Conservation (phyloP, 2,329 filamentous ascomycete species). For the Penicillium sp. region DNA sequence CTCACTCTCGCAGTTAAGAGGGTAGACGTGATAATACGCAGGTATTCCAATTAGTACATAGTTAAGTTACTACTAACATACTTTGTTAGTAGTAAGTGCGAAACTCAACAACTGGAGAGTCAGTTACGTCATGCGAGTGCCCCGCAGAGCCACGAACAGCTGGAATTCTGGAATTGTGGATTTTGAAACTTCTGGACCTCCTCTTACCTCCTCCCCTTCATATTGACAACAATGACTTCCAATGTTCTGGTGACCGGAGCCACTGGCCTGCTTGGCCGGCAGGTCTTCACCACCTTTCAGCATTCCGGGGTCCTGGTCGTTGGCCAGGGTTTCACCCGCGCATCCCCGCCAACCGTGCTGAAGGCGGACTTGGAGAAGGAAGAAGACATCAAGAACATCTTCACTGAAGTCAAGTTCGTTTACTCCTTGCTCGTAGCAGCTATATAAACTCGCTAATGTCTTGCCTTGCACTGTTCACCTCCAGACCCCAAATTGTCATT, state of each 20-base stretch:
- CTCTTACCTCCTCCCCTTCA: neutral
- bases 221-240: conserved; percentile 39
- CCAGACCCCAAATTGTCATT: conserved; percentile 74
- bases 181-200: conserved; percentile 1
- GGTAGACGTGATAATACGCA: too few species aligned
- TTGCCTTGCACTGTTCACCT: neutral
- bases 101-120: conserved; percentile 11
- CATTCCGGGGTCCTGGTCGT: conserved; percentile 69
- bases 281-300: conserved; percentile 74
- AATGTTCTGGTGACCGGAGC: conserved; percentile 80
- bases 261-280: conserved; percentile 79
- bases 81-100: too few species aligned
- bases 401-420: conserved; percentile 59
- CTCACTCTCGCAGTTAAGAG: too few species aligned
- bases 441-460: neutral
- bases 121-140: conserved; percentile 29
- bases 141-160: conserved; percentile 13
- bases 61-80: too few species aligned
- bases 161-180: neutral
- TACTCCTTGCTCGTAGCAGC: neutral
- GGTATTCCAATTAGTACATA: too few species aligned
- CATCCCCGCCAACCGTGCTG: conserved; percentile 70
- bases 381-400: conserved; percentile 49
- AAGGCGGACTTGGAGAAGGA: conserved; percentile 57
- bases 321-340: conserved; percentile 74